Conservation (phyloP, 345 rosid species). For the Brassica cretica region DNA sequence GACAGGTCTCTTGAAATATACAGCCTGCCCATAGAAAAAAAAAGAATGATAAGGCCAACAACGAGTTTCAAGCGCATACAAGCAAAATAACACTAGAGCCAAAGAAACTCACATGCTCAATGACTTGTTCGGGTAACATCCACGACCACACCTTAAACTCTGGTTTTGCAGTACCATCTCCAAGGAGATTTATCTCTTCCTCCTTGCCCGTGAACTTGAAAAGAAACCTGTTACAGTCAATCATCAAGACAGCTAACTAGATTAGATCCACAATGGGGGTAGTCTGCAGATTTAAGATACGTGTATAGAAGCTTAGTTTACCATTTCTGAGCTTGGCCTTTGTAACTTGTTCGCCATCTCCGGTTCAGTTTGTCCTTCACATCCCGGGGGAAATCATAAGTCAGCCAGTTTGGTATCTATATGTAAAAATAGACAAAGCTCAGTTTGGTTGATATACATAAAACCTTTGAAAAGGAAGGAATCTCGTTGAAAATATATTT, state of each 20-base stretch:
- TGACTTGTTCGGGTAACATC: conserved; percentile 62
- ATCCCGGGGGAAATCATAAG: conserved; percentile 64
- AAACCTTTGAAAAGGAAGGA: background rate
- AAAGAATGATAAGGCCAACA: background rate
- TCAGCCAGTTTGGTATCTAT: conserved; percentile 77
- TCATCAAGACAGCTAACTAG: background rate
- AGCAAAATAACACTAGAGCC: background rate
- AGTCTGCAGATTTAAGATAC: background rate
- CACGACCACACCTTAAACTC: conserved; percentile 76
- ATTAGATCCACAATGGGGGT: background rate
- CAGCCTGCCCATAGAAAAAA: conserved; percentile 44
- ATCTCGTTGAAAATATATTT: background rate
- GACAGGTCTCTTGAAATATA: conserved; percentile 69
- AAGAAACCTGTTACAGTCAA: conserved; percentile 58
- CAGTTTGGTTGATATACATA: conserved; percentile 19
- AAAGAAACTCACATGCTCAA: conserved; percentile 50
- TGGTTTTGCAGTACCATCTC: conserved; percentile 69
- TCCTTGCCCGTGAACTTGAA: conserved; percentile 71
- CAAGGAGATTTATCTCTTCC: conserved; percentile 74
- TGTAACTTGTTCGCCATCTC: conserved; percentile 65
- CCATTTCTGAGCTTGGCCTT: conserved; percentile 90
- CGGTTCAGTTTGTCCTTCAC: conserved; percentile 52
- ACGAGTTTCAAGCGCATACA: background rate
- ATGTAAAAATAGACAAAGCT: background rate
- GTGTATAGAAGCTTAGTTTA: conserved; percentile 25